Evolutionary conservation across 1,284 basidiomycete species (phyloP).

Genomic region (Uromyces viciae-fabae): DNA sequence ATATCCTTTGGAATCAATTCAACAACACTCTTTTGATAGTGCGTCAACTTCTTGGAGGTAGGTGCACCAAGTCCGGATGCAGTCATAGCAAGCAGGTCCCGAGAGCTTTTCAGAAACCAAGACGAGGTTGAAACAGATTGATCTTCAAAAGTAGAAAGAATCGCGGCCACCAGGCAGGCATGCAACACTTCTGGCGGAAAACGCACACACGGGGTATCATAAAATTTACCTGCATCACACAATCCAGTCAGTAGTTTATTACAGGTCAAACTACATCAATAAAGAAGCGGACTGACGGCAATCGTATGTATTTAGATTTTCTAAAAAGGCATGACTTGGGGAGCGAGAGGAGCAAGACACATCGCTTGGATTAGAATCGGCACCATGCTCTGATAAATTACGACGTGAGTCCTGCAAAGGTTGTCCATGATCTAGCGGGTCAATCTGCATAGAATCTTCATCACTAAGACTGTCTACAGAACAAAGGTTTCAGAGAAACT

Average conservation of each 20-base stretch:
- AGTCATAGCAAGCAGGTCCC: not conserved
- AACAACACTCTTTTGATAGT: not conserved
- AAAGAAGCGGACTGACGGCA: conserved; percentile 1
- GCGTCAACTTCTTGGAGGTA: not conserved
- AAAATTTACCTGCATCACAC: conserved; percentile 1
- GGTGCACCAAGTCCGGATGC: not conserved
- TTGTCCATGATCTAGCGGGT: not conserved
- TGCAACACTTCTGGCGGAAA: conserved; percentile 12
- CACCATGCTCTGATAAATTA: too few relatives aligned
- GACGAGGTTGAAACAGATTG: not conserved
- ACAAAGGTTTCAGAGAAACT: not conserved
- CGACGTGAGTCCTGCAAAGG: not conserved
- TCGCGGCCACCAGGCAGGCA: not conserved
- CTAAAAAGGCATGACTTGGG: not conserved
- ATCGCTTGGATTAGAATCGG: too few relatives aligned
- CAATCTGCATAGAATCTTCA: not conserved
- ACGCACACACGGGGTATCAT: not conserved
- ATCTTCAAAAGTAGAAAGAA: conserved; percentile 16
- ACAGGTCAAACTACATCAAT: not conserved
- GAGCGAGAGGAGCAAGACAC: not conserved
- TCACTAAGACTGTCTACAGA: not conserved
- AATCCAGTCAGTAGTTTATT: not conserved
- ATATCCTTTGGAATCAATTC: not conserved
- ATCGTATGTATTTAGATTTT: not conserved
- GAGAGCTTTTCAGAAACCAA: conserved; percentile 16